Base-by-base conservation (phyloP, 192 early-diverging fungal species). In the Chytriomyces confervae region DNA sequence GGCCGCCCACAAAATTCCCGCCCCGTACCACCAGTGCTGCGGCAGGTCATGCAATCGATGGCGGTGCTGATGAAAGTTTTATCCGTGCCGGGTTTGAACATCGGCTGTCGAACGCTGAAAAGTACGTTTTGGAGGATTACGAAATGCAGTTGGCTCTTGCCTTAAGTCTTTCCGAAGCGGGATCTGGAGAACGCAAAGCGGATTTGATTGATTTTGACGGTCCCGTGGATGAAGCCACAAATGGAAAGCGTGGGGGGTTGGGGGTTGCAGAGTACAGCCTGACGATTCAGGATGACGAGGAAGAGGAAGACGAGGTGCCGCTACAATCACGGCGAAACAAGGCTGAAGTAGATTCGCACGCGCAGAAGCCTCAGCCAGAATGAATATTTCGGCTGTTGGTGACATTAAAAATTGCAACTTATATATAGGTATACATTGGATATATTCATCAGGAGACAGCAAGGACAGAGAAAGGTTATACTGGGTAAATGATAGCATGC, bases 71-170 rank as follows among this genome's bases (percentile, higher is more conserved):
- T 29, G 20, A 43, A 18, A n/a, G 43, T 20, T 48, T n/a, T 11
- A 47, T 4, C 16, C 1, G 20, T 20, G 46, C 62, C 11, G 8
- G 11, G n/a, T 77, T 60, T 43, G 60, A 77, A 13, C 24, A 79
- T 36, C 29, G 57, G 47, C 45, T 66, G n/a, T 69, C 61, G 16
- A 49, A 77, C 13, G 53, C 46, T 13, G 66, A 81, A 10, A 47
- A 61, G 49, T 60, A 79, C 3, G 81, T 82, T 8, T 46, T 81
- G 71, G 87, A 88, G 70, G 84, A 87, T 44, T 88, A 83, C 61
- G 86, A 88, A 60, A 50, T 88, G 72, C 83, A 88, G 66, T 74
- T 88, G 7, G 87, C 87, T 13, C 53, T 88, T 51, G 87, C 87
- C 4, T 67, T 88, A 60, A 72, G 69, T 45, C 51, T 72, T 16